These are phyloP conservation scores for Stromatinia cepivora DNA, from an alignment of 2,329 filamentous ascomycete species.

Conservation along the genomic window DNA sequence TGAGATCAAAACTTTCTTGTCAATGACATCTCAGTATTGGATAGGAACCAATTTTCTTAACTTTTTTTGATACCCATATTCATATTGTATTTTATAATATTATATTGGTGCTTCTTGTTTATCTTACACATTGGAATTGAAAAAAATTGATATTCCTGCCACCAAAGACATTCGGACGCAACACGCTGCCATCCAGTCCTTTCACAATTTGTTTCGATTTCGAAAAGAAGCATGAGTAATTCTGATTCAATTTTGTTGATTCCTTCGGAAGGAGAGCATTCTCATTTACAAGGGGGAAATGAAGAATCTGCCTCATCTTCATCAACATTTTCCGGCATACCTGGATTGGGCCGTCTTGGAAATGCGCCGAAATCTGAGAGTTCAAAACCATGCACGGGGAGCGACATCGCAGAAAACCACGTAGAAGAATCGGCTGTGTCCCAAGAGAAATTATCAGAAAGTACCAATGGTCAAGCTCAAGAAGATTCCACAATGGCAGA, in stretches of 20 bases:
- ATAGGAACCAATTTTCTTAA: not conserved
- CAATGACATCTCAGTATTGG: not conserved
- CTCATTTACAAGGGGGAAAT: not conserved
- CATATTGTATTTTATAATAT: conserved; percentile 3
- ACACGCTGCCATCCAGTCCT: not conserved
- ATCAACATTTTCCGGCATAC: conserved; percentile 20
- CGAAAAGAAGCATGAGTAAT: conserved; percentile 13
- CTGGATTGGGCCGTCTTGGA: conserved; percentile 24
- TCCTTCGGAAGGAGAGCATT: not conserved
- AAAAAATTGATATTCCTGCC: not conserved
- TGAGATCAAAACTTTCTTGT: conserved; percentile 14
- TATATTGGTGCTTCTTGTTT: not conserved
- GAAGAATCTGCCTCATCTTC: not conserved
- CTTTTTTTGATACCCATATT: not conserved
- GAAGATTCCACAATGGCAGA: conserved; percentile 16
- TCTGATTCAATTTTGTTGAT: not conserved
- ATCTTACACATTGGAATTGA: not conserved
- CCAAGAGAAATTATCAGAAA: not conserved
- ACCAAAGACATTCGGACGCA: conserved; percentile 2
- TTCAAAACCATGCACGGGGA: conserved; percentile 5
- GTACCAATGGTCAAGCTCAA: not conserved
- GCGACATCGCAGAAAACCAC: not conserved
- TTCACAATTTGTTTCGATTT: not conserved
- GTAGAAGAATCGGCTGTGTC: not conserved
- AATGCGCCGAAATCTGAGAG: conserved; percentile 19